Evolutionary conservation across 179 eudicot genomes (phyloP), one percentile per base, ranked within the genome.

Genomic region (Spergularia azorica): DNA sequence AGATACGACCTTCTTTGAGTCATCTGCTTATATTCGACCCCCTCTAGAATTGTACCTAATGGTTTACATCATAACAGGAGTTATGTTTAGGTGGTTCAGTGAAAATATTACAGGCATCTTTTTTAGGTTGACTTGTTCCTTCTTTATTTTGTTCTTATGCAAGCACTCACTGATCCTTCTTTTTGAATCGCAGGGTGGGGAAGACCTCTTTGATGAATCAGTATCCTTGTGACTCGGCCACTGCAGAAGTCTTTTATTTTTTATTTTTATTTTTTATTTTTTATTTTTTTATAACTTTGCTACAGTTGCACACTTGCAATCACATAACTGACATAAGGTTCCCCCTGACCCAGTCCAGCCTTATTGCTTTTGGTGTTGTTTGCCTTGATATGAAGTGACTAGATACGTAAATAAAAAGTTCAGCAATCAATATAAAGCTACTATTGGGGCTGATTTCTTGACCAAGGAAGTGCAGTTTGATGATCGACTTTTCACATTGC

Each of bases 371-470:
- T 41, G 18, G 54, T 50, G 39, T 56, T 76, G 71, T 74, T 77
- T 71, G 26, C 76, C 84, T 78, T 83, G 16, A 84, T 67, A 18
- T 38, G n/a, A 32, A 17, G 74, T 76, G 74, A 72, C 71, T 85
- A 94, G 98, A 87, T 94, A 90, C 80, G 98, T 94, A 51, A 92
- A 93, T 83, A 90, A 87, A 86, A 94, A 94, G 89, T 94, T 94
- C 69, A 94, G 92, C 85, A 89, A 89, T 85, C 97, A 94, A 72
- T 94, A 94, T 87, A 94, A 94, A 87, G 98, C 98, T 50, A 94
- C 97, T 58, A 94, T 94, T 67, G 98, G 98, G 66, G 98, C 98
- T 77, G 98, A 94, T 83, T 94, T 94, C 82, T 83, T 94, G 86
- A 94, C 98, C 48, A 94, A 94, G 77, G 98, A 94, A 84, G 90